A percentile compares a stretch with the other conserved stretches of the same genome.
Evolutionary conservation across 2,329 filamentous ascomycete genomes (phyloP).

Genomic region (Beauveria rudraprayagi): DNA sequence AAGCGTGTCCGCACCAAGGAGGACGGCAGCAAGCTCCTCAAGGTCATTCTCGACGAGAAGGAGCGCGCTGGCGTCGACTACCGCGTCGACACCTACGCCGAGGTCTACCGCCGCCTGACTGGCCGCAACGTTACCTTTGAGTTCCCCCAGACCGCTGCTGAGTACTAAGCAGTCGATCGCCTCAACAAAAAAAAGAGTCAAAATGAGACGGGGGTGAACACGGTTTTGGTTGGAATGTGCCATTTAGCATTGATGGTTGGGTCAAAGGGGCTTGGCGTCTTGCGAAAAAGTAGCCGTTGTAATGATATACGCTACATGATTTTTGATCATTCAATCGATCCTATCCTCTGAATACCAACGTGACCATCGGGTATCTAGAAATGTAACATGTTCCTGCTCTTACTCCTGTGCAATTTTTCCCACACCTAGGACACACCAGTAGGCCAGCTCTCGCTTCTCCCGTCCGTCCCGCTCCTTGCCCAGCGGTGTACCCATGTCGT

Average conservation of each 20-base stretch:
- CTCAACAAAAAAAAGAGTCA: not conserved
- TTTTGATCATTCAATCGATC: slow-evolving; percentile 1
- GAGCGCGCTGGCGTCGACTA: slow-evolving; percentile 99
- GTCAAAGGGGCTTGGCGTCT: slow-evolving; percentile 43
- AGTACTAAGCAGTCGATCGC: slow-evolving; percentile 58
- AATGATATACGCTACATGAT: slow-evolving; percentile 25
- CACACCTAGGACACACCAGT: slow-evolving; percentile 89
- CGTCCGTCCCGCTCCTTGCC: slow-evolving; percentile 52
- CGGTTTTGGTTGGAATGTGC: slow-evolving; percentile 20
- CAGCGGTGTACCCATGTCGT: slow-evolving; percentile 51
- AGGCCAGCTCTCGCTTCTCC: slow-evolving; percentile 82
- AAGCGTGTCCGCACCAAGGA: slow-evolving; percentile 98
- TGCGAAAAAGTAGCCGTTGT: slow-evolving; percentile 40
- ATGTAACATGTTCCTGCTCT: slow-evolving; percentile 10
- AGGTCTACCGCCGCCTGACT: slow-evolving; percentile 98
- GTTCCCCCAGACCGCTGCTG: slow-evolving; percentile 80
- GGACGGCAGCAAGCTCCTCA: slow-evolving; percentile 96
- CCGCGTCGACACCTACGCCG: slow-evolving; percentile 97
- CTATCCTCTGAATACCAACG: slow-evolving; percentile 9
- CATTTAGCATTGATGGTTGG: slow-evolving; percentile 28
- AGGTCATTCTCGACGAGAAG: slow-evolving; percentile 99
- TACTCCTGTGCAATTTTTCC: slow-evolving; percentile 61
- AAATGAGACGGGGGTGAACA: slow-evolving; percentile 16
- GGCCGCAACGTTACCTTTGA: slow-evolving; percentile 96
- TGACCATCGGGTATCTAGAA: slow-evolving; percentile 33